Conservation (phyloP, 495 filamentous ascomycete genomes). For the Tuber melanosporum region DNA sequence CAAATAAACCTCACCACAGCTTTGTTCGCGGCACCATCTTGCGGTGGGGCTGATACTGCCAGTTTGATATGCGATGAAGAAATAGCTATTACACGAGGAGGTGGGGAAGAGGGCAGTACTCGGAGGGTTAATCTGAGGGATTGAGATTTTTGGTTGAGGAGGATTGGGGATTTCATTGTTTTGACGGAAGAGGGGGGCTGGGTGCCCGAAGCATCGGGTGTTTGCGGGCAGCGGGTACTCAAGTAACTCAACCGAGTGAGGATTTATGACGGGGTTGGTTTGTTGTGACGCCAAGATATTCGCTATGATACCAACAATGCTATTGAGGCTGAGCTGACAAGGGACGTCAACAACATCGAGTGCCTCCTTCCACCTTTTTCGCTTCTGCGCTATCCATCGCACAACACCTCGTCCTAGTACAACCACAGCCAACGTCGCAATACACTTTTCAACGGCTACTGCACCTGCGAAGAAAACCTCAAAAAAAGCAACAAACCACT, state of each 20-base stretch:
- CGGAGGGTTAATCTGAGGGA: neutral
- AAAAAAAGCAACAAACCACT: neutral
- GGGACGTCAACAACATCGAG: neutral
- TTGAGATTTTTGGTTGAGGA: neutral
- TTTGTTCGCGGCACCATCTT: constrained; percentile 23
- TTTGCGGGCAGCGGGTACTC: neutral
- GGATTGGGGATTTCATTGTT: neutral
- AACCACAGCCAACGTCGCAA: neutral
- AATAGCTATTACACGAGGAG: constrained; percentile 12
- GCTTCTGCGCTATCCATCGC: neutral
- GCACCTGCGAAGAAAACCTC: neutral
- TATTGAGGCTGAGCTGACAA: neutral
- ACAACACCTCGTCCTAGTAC: neutral
- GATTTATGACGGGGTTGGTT: neutral
- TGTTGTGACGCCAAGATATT: neutral
- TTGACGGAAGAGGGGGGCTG: neutral
- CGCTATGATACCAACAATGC: neutral
- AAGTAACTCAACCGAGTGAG: neutral
- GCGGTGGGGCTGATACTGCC: constrained; percentile 14
- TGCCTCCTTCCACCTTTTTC: neutral
- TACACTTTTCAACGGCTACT: neutral
- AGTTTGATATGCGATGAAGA: constrained; percentile 13
- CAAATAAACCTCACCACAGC: constrained; percentile 20
- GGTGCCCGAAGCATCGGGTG: neutral
- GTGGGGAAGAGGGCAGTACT: neutral